Evolutionary conservation across 352 stramenopile species (phyloP).

Genomic region (Bremia lactucae): DNA sequence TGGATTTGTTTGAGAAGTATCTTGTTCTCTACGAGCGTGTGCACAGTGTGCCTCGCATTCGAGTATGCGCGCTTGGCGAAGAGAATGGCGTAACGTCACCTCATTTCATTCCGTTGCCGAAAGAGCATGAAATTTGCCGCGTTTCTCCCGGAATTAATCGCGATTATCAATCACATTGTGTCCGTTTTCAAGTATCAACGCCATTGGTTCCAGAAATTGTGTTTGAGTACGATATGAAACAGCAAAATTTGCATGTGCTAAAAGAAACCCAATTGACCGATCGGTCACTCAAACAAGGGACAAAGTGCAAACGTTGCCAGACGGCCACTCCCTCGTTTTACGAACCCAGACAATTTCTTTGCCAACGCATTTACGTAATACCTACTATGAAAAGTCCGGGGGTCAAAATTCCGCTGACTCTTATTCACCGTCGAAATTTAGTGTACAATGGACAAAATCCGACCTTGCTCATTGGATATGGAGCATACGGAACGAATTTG

Average conservation of each 20-base stretch:
- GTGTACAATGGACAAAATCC: constrained; percentile 47
- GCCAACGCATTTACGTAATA: constrained; percentile 32
- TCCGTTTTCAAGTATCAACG: constrained; percentile 69
- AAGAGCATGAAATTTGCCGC: constrained; percentile 40
- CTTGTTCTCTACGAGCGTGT: constrained; percentile 78
- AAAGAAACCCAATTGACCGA: constrained; percentile 42
- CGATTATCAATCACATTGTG: constrained; percentile 38
- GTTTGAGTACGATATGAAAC: constrained; percentile 67
- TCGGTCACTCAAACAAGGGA: constrained; percentile 6
- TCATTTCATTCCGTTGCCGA: constrained; percentile 49
- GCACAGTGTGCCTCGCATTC: constrained; percentile 56
- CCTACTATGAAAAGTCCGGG: constrained; percentile 25
- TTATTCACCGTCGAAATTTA: constrained; percentile 62
- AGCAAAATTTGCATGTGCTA: constrained; percentile 29
- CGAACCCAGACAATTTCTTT: constrained; percentile 27
- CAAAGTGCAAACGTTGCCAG: neutral
- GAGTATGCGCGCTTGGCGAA: constrained; percentile 30
- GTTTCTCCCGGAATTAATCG: constrained; percentile 77
- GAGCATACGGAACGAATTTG: constrained; percentile 82
- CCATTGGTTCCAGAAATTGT: constrained; percentile 66
- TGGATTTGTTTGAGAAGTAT: constrained; percentile 75
- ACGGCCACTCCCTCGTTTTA: constrained; percentile 11
- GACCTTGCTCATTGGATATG: constrained; percentile 83
- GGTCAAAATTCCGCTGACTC: constrained; percentile 55
- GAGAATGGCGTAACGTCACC: neutral